Evolutionary conservation across 345 rosid species (phyloP).

Genomic region (Linum tenue): DNA sequence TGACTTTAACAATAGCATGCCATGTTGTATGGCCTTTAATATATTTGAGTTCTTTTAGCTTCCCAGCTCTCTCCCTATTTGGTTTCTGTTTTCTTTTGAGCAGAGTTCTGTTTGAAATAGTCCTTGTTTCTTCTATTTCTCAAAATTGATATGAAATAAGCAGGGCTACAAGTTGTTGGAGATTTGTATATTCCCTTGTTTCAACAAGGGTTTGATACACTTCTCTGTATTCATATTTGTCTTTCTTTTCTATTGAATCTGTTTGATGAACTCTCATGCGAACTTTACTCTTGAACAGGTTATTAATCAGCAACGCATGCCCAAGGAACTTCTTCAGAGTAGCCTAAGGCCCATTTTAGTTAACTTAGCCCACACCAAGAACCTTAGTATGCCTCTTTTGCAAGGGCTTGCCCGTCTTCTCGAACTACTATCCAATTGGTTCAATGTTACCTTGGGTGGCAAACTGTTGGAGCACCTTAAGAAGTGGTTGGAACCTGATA

Average conservation of each 20-base stretch:
- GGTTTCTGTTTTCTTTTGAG: background rate
- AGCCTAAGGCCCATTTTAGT: constrained; percentile 97
- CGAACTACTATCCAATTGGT: constrained; percentile 94
- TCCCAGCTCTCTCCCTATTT: background rate
- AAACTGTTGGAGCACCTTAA: constrained; percentile 96
- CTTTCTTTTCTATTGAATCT: background rate
- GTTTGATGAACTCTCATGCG: background rate
- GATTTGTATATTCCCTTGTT: background rate
- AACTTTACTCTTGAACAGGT: constrained; percentile 39
- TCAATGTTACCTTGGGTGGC: constrained; percentile 94
- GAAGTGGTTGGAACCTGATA: constrained; percentile 98
- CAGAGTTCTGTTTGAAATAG: background rate
- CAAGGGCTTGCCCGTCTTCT: constrained; percentile 97
- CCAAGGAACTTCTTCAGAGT: constrained; percentile 97
- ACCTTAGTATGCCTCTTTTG: constrained; percentile 97
- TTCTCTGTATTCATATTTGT: background rate
- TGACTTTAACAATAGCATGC: too few species aligned
- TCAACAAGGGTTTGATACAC: background rate
- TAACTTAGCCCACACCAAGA: constrained; percentile 93
- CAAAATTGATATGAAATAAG: background rate
- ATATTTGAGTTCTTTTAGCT: background rate
- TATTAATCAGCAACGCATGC: constrained; percentile 95
- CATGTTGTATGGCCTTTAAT: too few species aligned
- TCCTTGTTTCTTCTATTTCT: background rate
- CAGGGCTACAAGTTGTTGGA: too few species aligned